A percentile compares a stretch with the other conserved stretches of the same genome.
phyloP scores from a whole-genome alignment of 352 stramenopile species.

The Pythium vanterpoolii region DNA sequence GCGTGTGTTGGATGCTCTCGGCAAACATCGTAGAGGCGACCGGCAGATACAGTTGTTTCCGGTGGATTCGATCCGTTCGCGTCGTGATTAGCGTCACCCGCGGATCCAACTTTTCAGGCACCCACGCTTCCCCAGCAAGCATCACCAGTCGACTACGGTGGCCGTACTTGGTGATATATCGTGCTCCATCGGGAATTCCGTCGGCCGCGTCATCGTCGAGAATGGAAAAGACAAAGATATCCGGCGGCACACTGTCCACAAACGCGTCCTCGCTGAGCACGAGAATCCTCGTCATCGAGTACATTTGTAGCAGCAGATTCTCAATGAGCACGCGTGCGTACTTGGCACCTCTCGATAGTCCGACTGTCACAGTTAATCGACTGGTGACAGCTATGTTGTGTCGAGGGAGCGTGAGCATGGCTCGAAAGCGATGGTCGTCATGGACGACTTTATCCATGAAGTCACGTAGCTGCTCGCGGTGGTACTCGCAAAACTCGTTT shows the following conservation, averaged over 20 bases:
- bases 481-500: conserved; percentile 2
- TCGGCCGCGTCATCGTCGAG: conserved; percentile 7
- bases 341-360: not conserved
- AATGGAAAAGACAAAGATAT: conserved; percentile 37
- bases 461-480: not conserved
- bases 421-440: not conserved
- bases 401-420: not conserved
- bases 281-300: conserved; percentile 16
- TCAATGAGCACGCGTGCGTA: conserved; percentile 21
- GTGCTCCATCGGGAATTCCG: not conserved
- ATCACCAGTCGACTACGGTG: not conserved
- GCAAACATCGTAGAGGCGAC: conserved; percentile 40
- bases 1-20: conserved; percentile 26
- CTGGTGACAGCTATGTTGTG: not conserved
- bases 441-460: not conserved
- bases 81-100: not conserved
- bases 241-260: conserved; percentile 1
- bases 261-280: conserved; percentile 21
- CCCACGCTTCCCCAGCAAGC: conserved; percentile 2
- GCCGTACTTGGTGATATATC: not conserved
- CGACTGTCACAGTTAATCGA: not conserved
- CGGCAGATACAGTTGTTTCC: conserved; percentile 9
- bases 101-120: not conserved
- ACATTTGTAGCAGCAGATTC: conserved; percentile 33
- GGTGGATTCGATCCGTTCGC: not conserved